A percentile compares a stretch with the other conserved stretches of the same genome.
phyloP scores from a whole-genome alignment of 441 rosid genomes.

The Omphalea diandra region DNA sequence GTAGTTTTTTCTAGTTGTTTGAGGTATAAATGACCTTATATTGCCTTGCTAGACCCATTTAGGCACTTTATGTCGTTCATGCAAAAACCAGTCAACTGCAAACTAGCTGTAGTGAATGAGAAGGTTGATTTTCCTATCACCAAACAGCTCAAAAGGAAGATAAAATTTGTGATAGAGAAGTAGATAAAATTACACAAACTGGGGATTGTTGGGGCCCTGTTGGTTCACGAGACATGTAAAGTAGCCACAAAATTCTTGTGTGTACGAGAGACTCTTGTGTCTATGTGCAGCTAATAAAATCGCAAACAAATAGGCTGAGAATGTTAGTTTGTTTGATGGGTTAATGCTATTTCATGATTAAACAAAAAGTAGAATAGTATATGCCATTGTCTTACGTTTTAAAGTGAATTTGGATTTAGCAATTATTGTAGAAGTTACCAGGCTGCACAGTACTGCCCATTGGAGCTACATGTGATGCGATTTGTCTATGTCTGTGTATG shows the following conservation, averaged over 20 bases:
- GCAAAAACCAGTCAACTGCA: conserved; percentile 40
- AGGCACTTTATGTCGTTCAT: conserved; percentile 32
- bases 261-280: too few relatives aligned
- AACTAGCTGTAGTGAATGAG: conserved; percentile 33
- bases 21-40: too few relatives aligned
- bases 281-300: not conserved
- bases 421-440: too few relatives aligned
- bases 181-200: not conserved
- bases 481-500: too few relatives aligned
- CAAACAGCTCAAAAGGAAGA: conserved; percentile 29
- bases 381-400: too few relatives aligned
- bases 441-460: too few relatives aligned
- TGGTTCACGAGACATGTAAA: conserved; percentile 38
- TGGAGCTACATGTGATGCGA: too few relatives aligned
- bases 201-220: conserved; percentile 23
- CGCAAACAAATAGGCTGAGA: not conserved
- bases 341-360: not conserved
- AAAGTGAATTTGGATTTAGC: too few relatives aligned
- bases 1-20: too few relatives aligned
- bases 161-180: not conserved
- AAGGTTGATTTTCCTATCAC: conserved; percentile 15
- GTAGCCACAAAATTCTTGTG: conserved; percentile 28
- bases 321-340: conserved; percentile 14
- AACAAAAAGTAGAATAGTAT: not conserved
- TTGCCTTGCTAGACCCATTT: too few relatives aligned